phyloP scores from a whole-genome alignment of 1,139 yeast species.

The Maudiozyma humilis region DNA sequence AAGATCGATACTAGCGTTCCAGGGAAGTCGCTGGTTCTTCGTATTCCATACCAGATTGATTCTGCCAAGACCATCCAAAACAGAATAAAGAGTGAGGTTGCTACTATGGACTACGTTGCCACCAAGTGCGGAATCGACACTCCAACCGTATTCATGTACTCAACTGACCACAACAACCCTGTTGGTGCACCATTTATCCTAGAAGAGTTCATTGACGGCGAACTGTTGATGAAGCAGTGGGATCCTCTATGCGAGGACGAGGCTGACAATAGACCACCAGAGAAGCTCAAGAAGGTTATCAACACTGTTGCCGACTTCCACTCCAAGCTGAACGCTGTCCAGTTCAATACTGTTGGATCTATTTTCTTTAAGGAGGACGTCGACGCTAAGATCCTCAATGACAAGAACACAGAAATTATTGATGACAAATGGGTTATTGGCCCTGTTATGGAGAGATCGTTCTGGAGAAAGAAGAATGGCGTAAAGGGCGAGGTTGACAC shows the following conservation, averaged over 20 bases:
- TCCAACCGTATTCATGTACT: slow-evolving; percentile 72
- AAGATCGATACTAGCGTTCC: slow-evolving; percentile 56
- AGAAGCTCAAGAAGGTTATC: slow-evolving; percentile 46
- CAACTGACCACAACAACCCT: slow-evolving; percentile 52
- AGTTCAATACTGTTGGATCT: slow-evolving; percentile 72
- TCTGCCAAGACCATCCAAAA: slow-evolving; percentile 54
- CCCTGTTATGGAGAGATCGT: slow-evolving; percentile 73
- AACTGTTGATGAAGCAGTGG: slow-evolving; percentile 82
- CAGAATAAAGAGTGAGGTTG: slow-evolving; percentile 81
- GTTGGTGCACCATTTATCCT: slow-evolving; percentile 68
- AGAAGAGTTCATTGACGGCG: slow-evolving; percentile 73
- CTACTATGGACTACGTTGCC: slow-evolving; percentile 75
- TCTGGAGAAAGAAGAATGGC: slow-evolving; percentile 52
- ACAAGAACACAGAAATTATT: slow-evolving; percentile 6
- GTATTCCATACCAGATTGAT: slow-evolving; percentile 76
- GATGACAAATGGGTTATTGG: slow-evolving; percentile 81
- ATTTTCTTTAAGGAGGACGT: slow-evolving; percentile 45
- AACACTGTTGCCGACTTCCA: slow-evolving; percentile 58
- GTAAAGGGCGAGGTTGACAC: slow-evolving; percentile 35
- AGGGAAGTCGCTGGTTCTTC: slow-evolving; percentile 56
- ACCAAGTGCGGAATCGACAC: slow-evolving; percentile 43
- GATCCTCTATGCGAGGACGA: slow-evolving; percentile 61
- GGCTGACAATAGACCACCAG: slow-evolving; percentile 35
- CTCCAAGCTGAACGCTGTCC: slow-evolving; percentile 40
- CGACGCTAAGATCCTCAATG: background rate